Evolutionary conservation across 257 asterid genomes (phyloP).

Genomic region (Solanum ossicruentum): DNA sequence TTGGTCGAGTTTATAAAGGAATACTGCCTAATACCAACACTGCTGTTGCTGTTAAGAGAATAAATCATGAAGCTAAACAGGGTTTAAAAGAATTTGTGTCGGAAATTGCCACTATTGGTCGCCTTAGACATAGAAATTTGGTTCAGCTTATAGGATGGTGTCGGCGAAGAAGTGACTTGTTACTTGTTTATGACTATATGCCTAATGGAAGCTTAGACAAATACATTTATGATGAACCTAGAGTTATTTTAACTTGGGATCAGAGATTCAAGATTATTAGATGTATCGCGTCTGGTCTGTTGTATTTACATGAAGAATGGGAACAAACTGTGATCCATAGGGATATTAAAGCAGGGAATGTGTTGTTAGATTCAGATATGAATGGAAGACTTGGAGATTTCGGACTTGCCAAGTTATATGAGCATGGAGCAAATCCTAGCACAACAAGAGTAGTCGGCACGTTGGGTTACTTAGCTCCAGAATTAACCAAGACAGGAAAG

Average conservation of each 20-base stretch:
- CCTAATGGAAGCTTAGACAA: constrained; percentile 71
- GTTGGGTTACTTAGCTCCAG: constrained; percentile 71
- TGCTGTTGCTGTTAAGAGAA: constrained; percentile 51
- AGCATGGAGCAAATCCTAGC: constrained; percentile 41
- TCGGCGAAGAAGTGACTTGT: constrained; percentile 27
- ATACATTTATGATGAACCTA: constrained; percentile 35
- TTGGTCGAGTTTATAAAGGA: constrained; percentile 65
- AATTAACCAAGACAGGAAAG: constrained; percentile 57
- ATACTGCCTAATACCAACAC: constrained; percentile 21
- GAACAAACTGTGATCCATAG: constrained; percentile 71
- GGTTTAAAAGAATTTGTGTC: constrained; percentile 50
- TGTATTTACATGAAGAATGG: constrained; percentile 65
- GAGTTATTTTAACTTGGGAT: constrained; percentile 37
- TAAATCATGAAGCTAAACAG: constrained; percentile 42
- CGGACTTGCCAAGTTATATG: constrained; percentile 61
- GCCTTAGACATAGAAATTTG: constrained; percentile 62
- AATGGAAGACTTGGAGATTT: constrained; percentile 67
- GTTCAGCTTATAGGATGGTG: constrained; percentile 62
- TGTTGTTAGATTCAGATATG: constrained; percentile 43
- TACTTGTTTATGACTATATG: constrained; percentile 73
- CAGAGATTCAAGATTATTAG: constrained; percentile 52
- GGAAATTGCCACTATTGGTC: constrained; percentile 44
- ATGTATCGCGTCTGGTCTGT: constrained; percentile 51
- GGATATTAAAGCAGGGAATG: constrained; percentile 65
- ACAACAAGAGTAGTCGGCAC: constrained; percentile 73